Evolutionary conservation across 768 basidiomycete species (phyloP), one percentile per base, ranked within the genome.

Genomic region (Tephrocybe sp.): DNA sequence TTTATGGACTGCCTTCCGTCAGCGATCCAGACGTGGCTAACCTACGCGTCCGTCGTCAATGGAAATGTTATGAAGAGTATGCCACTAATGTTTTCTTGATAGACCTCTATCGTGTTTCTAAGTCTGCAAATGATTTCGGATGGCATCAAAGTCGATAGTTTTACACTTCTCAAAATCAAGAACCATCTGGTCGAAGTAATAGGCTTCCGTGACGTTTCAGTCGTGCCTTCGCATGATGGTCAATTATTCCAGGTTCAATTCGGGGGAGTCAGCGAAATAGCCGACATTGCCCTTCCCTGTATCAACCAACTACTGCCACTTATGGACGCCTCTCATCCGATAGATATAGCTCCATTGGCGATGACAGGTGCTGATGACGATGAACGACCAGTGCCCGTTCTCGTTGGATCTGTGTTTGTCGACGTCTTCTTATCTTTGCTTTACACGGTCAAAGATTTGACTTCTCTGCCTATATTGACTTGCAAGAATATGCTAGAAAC

Each of bases 111-210:
- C 18, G 52, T 87, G 21, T 65, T 77, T 12, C 70, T 91, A 13
- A 75, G 79, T 50, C 65, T 90, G 42, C 76, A 80, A 44, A 83
- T 88, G 80, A 71, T 90, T 25, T 72, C 81, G 9, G 81, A 83
- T 50, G 86, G 86, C 6, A 70, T 85, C 38, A 45, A 65, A 13
- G 73, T 84, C 42, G 82, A 82, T 47, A 46, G 72, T 6, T 66
- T 71, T 40, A 72, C 74, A 15, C 65, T 86, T 7, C 67, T 87
- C 55, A 82, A 78, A 57, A 64, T 91, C 59, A 90, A 91, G 61
- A 71, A 71, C 15, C 71, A 76, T 50, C 58, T 82, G 44, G 66
- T 77, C 16, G 69, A 68, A 40, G 59, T 73, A 11, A 47, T 83
- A 15, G 87, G 86, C 2, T 89, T 85, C 56, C 65, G 62, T 23